Evolutionary conservation across 352 stramenopile species (phyloP), one percentile per base, ranked within the genome.

Genomic region (Globisporangium spiculum): DNA sequence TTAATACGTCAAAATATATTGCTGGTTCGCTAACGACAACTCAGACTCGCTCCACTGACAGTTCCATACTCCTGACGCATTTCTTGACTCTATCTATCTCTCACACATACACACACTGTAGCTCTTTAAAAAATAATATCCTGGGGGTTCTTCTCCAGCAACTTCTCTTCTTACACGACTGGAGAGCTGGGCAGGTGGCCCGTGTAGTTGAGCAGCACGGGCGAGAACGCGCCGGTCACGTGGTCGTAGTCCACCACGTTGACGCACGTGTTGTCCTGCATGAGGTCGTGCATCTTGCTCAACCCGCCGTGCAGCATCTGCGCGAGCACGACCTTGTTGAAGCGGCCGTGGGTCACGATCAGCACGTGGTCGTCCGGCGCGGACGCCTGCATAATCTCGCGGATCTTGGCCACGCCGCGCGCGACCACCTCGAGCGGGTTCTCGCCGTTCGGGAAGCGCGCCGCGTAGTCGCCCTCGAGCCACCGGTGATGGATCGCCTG

Each of bases 211-310:
- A 94, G 75, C 56, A 75, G 77, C 68, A 93, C 84, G n/a, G 80
- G 74, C 27, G 54, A 66, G 71, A 81, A 94, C 6, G 67, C 72
- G n/a, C 77, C 73, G 26, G 79, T 88, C 8, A 32, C 32, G 68
- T 86, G 83, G 68, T 92, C 82, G 52, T 76, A 94, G 69, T 94
- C 87, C n/a, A 94, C 71, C 52, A 94, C 84, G 69, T 94, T 94
- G 36, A 94, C 81, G 70, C 87, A 94, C 63, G 87, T 93, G 75
- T 94, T 94, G 75, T 92, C 84, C 67, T 94, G 87, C n/a, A 71
- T 56, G 38, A 94, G 75, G 14, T 84, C 76, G 32, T 88, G 76
- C 81, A 93, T 94, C 36, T 81, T 66, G 2, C 73, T 73, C 22
- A 93, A 70, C 12, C 71, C 72, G 54, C 80, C 81, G 60, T 91